Conservation (phyloP, 1,139 yeast species). For the Kodamaea ohmeri region DNA sequence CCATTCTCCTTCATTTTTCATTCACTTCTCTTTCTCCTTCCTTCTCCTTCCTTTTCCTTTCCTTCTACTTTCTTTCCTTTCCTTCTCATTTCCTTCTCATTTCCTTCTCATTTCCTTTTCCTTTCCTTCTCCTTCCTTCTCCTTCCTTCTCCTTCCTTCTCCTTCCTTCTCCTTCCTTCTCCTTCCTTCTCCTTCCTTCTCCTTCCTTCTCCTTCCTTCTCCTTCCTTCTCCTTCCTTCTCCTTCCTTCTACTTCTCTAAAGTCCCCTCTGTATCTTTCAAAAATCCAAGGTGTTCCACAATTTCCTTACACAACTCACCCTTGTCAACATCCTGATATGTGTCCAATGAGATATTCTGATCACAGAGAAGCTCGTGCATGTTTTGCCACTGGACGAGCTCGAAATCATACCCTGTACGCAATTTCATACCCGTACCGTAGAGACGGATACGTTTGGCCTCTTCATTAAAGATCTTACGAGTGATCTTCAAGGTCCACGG, state of each 20-base stretch:
- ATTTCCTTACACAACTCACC: slow-evolving; percentile 50
- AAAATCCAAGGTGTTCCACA: slow-evolving; percentile 39
- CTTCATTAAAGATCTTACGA: slow-evolving; percentile 40
- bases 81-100: no score
- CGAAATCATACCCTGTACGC: slow-evolving; percentile 57
- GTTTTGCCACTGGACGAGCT: slow-evolving; percentile 57
- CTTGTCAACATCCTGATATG: slow-evolving; percentile 45
- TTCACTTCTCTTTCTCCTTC: no score
- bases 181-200: no score
- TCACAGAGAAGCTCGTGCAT: slow-evolving; percentile 60
- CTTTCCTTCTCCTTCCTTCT: no score
- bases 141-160: no score
- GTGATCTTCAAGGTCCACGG: slow-evolving; percentile 49
- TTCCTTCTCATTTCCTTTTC: no score
- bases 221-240: no score
- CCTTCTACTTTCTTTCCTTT: no score
- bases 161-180: no score
- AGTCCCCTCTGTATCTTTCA: slow-evolving; percentile 31
- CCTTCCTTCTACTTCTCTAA: slow-evolving; percentile 15
- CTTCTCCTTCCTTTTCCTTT: no score
- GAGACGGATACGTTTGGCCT: slow-evolving; percentile 47
- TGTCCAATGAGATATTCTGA: slow-evolving; percentile 41
- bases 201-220: no score
- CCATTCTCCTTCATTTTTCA: no score
- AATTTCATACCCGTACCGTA: slow-evolving; percentile 54